Evolutionary conservation across 176 grass and related monocot genomes (phyloP), one percentile per base, ranked within the genome.

Genomic region (Carex myosuroides): DNA sequence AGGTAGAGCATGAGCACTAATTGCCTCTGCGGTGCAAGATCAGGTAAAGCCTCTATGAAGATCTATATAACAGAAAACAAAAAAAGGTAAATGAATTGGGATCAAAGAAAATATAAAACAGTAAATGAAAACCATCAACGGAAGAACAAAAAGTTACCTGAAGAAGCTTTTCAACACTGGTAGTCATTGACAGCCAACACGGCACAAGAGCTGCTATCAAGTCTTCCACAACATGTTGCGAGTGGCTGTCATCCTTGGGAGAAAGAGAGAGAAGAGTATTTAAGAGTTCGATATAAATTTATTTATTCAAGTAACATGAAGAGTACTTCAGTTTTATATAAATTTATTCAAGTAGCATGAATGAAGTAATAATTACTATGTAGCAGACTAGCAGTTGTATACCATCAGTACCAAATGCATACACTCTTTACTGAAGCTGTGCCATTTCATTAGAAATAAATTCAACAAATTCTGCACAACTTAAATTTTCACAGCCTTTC

Each of bases 41-140:
- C 92, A 57, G 91, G 83, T 76, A 98, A 90, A 88, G 95, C 91
- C 91, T 91, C 89, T 86, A 95, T 91, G 70, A 95, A 98, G 76
- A 98, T 93, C 92, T 98, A 84, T 37, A 83, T 8, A 80, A 85
- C 3, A 85, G 59, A 12, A 53, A 22, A 2, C 37, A 16, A 58
- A 64, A 1, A 79, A 61, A 64, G 7, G 84, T 57, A 63, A 60
- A 52, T 53, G 1, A 60, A 86, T 52, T 26, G 58, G 14, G 39
- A 54, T 52, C 70, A 39, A 71, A 33, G 65, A 84, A 22, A 83
- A 85, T 62, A 24, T 61, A 92, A 76, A 82, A 75, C 21, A 87
- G 39, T 39, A 21, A 89, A 4, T 41, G 22, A 66, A 69, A 33
- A 50, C 70, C 60, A 35, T 67, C 16, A 30, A 65, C 81, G 39